These are phyloP conservation scores for Cryptosporidium sp. DNA, from an alignment of 169 alveolate genomes.

Conservation along the genomic window DNA sequence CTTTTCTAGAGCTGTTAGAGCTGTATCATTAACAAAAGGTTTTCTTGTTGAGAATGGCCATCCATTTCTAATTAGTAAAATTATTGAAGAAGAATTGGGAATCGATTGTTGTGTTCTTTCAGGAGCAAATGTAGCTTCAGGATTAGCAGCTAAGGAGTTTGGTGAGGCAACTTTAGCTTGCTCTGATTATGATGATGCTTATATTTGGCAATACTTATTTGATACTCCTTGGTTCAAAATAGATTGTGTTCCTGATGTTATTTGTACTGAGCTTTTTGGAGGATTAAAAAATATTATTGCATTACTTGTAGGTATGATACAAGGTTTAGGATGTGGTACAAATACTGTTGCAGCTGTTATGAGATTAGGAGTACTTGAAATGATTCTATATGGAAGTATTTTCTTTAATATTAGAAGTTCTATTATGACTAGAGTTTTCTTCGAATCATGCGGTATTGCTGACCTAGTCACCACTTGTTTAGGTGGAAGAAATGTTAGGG, in stretches of 20 bases:
- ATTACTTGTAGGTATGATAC: slow-evolving; percentile 94
- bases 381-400: slow-evolving; percentile 75
- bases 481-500: slow-evolving; percentile 92
- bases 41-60: slow-evolving; percentile 81
- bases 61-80: slow-evolving; percentile 83
- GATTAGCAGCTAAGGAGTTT: slow-evolving; percentile 92
- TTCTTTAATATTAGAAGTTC: slow-evolving; percentile 75
- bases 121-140: slow-evolving; percentile 92
- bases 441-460: slow-evolving; percentile 93
- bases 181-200: slow-evolving; percentile 84
- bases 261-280: slow-evolving; percentile 94
- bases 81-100: slow-evolving; percentile 81
- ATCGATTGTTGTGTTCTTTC: slow-evolving; percentile 85
- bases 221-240: slow-evolving; percentile 91
- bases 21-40: slow-evolving; percentile 88
- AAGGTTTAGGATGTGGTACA: slow-evolving; percentile 91
- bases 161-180: slow-evolving; percentile 95
- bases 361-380: slow-evolving; percentile 92
- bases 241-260: slow-evolving; percentile 89
- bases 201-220: slow-evolving; percentile 87
- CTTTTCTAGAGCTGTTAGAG: slow-evolving; percentile 79
- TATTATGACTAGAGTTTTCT: slow-evolving; percentile 85
- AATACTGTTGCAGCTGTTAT: slow-evolving; percentile 95
- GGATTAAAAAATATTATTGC: slow-evolving; percentile 94
- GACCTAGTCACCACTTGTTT: slow-evolving; percentile 92